Evolutionary conservation across 768 basidiomycete genomes (phyloP), one percentile per base, ranked within the genome.

Genomic region (Trichaptum fuscoviolaceum): DNA sequence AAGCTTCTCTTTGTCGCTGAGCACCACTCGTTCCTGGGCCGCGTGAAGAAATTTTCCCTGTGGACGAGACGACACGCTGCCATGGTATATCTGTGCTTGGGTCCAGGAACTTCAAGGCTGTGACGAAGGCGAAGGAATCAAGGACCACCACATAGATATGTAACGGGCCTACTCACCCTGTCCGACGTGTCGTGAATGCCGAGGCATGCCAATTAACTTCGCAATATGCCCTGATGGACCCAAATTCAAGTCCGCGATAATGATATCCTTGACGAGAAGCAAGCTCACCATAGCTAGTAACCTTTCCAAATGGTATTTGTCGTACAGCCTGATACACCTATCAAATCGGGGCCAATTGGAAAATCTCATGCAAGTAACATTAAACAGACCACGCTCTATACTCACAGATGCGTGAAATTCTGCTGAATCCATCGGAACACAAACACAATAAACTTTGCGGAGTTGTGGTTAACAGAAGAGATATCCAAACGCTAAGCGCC

Each of bases 21-120:
- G 93, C 93, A 1, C 93, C 93, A 57, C 84, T 79, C 2, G 95
- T 95, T 2, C 88, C 90, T 3, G 94, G 92, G 0, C 91, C 93
- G 58, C 95, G 83, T 7, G 92, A 94, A 1, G 93, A 93, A 69
- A 92, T 90, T 1, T 81, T 77, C 1, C 93, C 92, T 0, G 87
- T 82, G 0, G 91, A 81, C 2, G 85, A 82, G 17, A 94, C 80
- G 4, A 94, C 91, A 34, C 92, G 85, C 68, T 93, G 83, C 92
- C 92, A 95, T 0, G 92, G 93, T 1, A 94, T 84, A 7, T 89
- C 87, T 0, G 89, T 88, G 26, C 80, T 79, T 1, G 82, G 79
- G 24, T 82, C 81, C 4, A 93, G 76, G 70, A 87, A 90, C 71
- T 93, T 93, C 62, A 95, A 81, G n/a, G 92, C 92, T 94, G 67